A percentile compares a stretch with the other conserved stretches of the same genome.
Conservation (phyloP, 1,139 yeast species). For the Saccharomyces hybrid region DNA sequence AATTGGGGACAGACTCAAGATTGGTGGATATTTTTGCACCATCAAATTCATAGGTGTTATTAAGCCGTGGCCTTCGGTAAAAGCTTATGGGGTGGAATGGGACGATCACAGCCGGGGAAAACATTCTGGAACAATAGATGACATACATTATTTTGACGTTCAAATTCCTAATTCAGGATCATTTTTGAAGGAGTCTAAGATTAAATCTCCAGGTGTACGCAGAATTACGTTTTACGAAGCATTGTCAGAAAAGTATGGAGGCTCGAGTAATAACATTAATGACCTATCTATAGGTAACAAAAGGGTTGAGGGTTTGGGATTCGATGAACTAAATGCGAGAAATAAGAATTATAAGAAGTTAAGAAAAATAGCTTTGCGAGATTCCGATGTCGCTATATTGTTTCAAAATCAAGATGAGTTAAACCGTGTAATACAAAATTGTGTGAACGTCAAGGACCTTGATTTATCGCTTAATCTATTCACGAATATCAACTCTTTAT, state of each 20-base stretch:
- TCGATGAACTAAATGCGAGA: slow-evolving; percentile 44
- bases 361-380: slow-evolving; percentile 44
- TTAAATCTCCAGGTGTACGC: slow-evolving; percentile 29
- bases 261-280: slow-evolving; percentile 24
- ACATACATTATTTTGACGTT: slow-evolving; percentile 39
- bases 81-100: slow-evolving; percentile 83
- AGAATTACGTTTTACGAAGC: slow-evolving; percentile 42
- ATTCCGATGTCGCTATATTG: slow-evolving; percentile 28
- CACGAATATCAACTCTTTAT: slow-evolving; percentile 36
- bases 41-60: slow-evolving; percentile 54
- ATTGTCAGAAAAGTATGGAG: slow-evolving; percentile 41
- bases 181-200: slow-evolving; percentile 46
- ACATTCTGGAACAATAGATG: slow-evolving; percentile 46
- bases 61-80: slow-evolving; percentile 50
- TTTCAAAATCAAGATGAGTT: slow-evolving; percentile 11
- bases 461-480: slow-evolving; percentile 62
- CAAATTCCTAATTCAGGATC: slow-evolving; percentile 46
- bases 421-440: slow-evolving; percentile 1
- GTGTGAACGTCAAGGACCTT: slow-evolving; percentile 34
- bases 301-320: slow-evolving; percentile 55
- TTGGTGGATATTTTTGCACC: slow-evolving; percentile 51
- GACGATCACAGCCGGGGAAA: slow-evolving; percentile 53
- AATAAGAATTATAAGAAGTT: slow-evolving; percentile 45
- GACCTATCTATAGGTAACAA: slow-evolving; percentile 47
- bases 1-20: slow-evolving; percentile 42